Evolutionary conservation across 352 stramenopile genomes (phyloP).

Genomic region (Albugo candida): DNA sequence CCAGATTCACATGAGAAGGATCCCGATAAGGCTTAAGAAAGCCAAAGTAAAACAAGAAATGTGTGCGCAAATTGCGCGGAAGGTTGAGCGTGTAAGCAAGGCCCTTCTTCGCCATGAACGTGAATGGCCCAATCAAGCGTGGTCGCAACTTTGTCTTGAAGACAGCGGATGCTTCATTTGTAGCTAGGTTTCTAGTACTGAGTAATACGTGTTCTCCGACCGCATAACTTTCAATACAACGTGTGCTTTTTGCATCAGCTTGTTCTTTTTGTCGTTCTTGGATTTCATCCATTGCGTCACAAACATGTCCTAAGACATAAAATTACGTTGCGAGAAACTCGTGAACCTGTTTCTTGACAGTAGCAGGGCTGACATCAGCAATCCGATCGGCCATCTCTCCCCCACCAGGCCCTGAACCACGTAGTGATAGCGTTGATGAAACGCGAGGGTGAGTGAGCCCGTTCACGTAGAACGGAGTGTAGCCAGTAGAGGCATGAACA

Average conservation of each 20-base stretch:
- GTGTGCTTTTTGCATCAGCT: constrained; percentile 1
- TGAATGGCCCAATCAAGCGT: background rate
- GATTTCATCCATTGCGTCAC: constrained; percentile 7
- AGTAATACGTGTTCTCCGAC: constrained; percentile 9
- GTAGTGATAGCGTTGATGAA: background rate
- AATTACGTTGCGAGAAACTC: constrained; percentile 2
- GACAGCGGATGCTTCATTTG: too few relatives aligned
- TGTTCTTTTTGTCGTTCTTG: constrained; percentile 10
- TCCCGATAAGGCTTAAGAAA: constrained; percentile 4
- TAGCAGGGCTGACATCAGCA: background rate
- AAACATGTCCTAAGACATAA: constrained; percentile 5
- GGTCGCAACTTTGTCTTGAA: background rate
- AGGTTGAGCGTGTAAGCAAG: constrained; percentile 11
- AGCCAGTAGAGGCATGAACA: background rate
- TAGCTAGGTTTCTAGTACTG: constrained; percentile 3
- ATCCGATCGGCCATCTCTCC: too few relatives aligned
- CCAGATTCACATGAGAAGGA: too few relatives aligned
- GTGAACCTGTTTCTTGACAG: constrained; percentile 1
- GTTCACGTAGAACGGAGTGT: background rate
- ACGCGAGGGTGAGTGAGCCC: background rate
- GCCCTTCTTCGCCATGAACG: constrained; percentile 53
- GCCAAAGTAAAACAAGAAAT: constrained; percentile 6
- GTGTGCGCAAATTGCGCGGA: constrained; percentile 1
- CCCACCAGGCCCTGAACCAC: background rate
- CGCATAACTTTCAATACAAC: constrained; percentile 4